Evolutionary conservation across 164 flowering plant species (phyloP), one percentile per base, ranked within the genome.

Genomic region (Nymphaea thermarum): DNA sequence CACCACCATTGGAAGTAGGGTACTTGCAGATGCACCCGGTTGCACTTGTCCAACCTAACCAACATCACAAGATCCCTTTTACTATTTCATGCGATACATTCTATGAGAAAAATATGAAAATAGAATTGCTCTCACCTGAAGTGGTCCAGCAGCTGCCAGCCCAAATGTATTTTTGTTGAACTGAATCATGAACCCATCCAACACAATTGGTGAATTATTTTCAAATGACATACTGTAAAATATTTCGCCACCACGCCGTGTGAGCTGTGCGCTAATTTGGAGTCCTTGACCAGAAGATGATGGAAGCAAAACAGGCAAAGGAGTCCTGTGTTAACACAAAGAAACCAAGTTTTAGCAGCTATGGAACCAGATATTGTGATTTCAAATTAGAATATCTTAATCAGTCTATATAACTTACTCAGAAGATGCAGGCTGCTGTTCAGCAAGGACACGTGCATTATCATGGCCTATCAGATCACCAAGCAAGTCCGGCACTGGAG

Each of bases 111-210:
- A 47, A 5, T 2, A 53, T 36, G 43, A 12, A 47, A 62, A 43
- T 15, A 65, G 5, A 5, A 45, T 45, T 45, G 53, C 0, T 25
- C 53, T 62, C 77, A 93, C 99, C 96, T 86, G 96, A 59, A 95
- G 80, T 57, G 91, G 84, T 69, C 85, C 92, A 81, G 84, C 93
- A 68, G 97, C 87, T 5, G 96, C 96, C 76, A 92, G 90, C 68
- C 99, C 99, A 84, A 95, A 85, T 51, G 91, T 75, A 66, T 95
- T 95, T 80, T 92, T 92, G 85, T 95, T 92, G 79, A 95, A 92
- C 84, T 95, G 99, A 70, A 95, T 95, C 99, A 92, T 87, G 80
- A 95, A 95, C 12, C 97, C 99, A 77, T 90, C 98, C 59, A 95
- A 91, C 44, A 88, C 68, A 66, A 76, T 51, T 68, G 82, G 91